phyloP scores from a whole-genome alignment of 371 early-diverging fungal species.

The Mucor circinelloides region DNA sequence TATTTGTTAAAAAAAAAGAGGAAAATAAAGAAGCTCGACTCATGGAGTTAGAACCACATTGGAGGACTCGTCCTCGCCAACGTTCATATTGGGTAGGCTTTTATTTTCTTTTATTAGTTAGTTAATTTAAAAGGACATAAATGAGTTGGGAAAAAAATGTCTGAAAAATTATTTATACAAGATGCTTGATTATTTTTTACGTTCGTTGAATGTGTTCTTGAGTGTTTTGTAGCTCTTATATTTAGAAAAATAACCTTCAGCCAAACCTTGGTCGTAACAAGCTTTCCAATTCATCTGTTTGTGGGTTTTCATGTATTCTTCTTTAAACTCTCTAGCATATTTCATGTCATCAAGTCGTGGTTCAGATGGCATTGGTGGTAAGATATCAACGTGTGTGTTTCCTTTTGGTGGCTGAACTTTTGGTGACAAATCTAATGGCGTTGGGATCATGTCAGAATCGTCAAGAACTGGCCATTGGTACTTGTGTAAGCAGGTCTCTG shows the following conservation, averaged over 20 bases:
- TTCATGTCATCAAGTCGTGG: conserved; percentile 13
- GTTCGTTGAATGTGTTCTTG: conserved; percentile 2
- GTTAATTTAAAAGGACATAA: background rate
- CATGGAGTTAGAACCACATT: too few relatives aligned
- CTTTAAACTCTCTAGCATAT: conserved; percentile 13
- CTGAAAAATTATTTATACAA: conserved; percentile 4
- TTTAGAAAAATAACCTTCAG: conserved; percentile 8
- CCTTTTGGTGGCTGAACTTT: conserved; percentile 8
- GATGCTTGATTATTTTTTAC: background rate
- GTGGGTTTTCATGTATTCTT: conserved; percentile 12
- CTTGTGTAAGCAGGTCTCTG: conserved; percentile 15
- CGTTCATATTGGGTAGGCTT: background rate
- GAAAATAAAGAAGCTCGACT: too few relatives aligned
- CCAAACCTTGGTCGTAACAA: conserved; percentile 5
- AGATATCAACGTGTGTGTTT: conserved; percentile 13
- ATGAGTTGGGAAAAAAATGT: conserved; percentile 6
- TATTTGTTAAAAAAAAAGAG: too few relatives aligned
- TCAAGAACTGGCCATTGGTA: conserved; percentile 11
- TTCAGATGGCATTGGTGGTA: conserved; percentile 11
- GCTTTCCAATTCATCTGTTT: conserved; percentile 18
- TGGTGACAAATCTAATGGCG: conserved; percentile 11
- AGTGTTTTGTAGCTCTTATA: conserved; percentile 17
- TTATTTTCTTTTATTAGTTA: background rate
- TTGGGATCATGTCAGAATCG: conserved; percentile 11
- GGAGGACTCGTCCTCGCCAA: too few relatives aligned